These are phyloP conservation scores for Linderniella brevidens DNA, from an alignment of 257 asterid genomes.

Conservation along the genomic window DNA sequence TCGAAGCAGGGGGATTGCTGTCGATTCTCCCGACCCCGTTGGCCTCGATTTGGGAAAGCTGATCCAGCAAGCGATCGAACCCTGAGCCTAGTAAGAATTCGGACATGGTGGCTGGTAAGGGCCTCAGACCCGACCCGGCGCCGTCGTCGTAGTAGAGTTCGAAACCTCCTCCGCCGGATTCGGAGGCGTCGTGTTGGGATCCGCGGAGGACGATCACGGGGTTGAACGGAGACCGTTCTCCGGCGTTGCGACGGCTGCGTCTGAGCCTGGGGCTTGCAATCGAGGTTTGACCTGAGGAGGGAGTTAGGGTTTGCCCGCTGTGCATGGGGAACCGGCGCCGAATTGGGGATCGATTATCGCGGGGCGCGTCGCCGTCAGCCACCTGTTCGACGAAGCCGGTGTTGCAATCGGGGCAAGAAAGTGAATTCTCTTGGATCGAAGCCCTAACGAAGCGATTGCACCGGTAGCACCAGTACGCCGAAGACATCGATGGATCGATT, in stretches of 20 bases:
- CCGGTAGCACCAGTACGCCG: constrained; percentile 13
- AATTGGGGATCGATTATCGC: constrained; percentile 33
- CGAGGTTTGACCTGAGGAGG: constrained; percentile 23
- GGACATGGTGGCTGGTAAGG: constrained; percentile 56
- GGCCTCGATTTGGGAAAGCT: constrained; percentile 51
- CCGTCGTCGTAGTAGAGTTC: constrained; percentile 76
- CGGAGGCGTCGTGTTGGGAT: constrained; percentile 9
- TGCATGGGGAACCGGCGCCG: constrained; percentile 54
- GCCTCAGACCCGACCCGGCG: constrained; percentile 63
- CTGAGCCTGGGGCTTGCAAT: constrained; percentile 44
- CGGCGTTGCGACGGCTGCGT: constrained; percentile 46
- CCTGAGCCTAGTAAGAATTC: constrained; percentile 81
- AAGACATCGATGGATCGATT: constrained; percentile 8
- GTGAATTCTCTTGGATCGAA: constrained; percentile 25
- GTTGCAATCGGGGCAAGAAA: constrained; percentile 58
- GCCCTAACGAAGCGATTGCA: constrained; percentile 52
- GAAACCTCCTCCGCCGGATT: constrained; percentile 28
- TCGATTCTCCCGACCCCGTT: constrained; percentile 56
- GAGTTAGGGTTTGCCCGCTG: constrained; percentile 34
- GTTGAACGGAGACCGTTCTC: constrained; percentile 76
- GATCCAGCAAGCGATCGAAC: constrained; percentile 67
- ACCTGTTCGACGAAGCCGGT: constrained; percentile 60
- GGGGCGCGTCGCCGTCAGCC: constrained; percentile 28
- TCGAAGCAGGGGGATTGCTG: constrained; percentile 60
- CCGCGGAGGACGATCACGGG: constrained; percentile 80